phyloP scores from a whole-genome alignment of 805 yeast species.

The Lachancea dasiensis region DNA sequence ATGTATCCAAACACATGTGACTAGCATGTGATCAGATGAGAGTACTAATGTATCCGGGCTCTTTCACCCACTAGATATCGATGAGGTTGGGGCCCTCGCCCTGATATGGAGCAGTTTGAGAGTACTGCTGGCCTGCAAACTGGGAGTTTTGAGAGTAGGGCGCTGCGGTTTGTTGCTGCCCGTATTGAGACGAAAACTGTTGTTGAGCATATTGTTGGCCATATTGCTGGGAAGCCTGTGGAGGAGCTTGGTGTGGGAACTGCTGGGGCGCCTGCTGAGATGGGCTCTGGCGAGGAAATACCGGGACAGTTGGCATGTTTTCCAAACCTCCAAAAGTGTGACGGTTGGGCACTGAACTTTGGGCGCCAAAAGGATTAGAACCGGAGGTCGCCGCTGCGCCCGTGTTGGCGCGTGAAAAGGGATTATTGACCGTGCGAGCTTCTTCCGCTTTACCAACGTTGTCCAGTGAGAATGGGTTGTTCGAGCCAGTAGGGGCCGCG shows the following conservation, averaged over 20 bases:
- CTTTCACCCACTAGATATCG: slow-evolving; percentile 21
- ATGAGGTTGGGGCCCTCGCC: slow-evolving; percentile 24
- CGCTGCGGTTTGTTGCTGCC: slow-evolving; percentile 7
- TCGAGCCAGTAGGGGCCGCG: slow-evolving; percentile 29
- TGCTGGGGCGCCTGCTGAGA: slow-evolving; percentile 11
- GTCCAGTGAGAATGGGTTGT: slow-evolving; percentile 36
- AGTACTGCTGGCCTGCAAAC: slow-evolving; percentile 11
- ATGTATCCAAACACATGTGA: not conserved
- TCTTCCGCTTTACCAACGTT: slow-evolving; percentile 21
- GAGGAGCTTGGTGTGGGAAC: slow-evolving; percentile 9
- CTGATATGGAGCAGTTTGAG: too few relatives aligned
- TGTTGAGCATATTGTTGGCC: slow-evolving; percentile 12
- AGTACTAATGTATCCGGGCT: not conserved
- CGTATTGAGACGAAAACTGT: slow-evolving; percentile 7
- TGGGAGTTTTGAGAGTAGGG: slow-evolving; percentile 10
- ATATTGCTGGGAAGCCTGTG: slow-evolving; percentile 3
- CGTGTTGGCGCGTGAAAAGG: slow-evolving; percentile 16
- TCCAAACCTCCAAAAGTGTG: slow-evolving; percentile 14
- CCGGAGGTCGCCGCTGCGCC: slow-evolving; percentile 2
- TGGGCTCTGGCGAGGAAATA: too few relatives aligned
- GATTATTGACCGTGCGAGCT: slow-evolving; percentile 17
- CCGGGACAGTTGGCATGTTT: slow-evolving; percentile 11
- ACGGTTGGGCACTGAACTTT: slow-evolving; percentile 5
- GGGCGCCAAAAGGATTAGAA: slow-evolving; percentile 10
- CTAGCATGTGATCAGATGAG: not conserved